These are phyloP conservation scores for Phytopythium kandeliae DNA, from an alignment of 352 stramenopile genomes.

Conservation along the genomic window DNA sequence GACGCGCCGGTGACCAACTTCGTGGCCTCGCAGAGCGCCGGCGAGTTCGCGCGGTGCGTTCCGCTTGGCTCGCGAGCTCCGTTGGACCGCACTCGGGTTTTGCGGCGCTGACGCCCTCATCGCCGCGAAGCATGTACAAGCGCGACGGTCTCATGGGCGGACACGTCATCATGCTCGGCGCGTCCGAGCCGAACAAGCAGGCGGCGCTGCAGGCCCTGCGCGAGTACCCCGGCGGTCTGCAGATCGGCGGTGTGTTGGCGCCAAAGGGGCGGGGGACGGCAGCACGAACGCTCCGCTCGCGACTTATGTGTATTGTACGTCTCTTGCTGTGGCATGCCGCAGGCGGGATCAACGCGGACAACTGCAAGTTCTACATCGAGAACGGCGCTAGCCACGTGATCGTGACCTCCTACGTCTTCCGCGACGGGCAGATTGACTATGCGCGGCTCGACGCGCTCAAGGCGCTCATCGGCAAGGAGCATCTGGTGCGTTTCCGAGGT, in stretches of 20 bases:
- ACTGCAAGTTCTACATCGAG: constrained; percentile 92
- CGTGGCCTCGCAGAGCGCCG: constrained; percentile 63
- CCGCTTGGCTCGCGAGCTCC: no score
- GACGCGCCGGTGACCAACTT: constrained; percentile 90
- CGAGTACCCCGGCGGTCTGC: constrained; percentile 90
- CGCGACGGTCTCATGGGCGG: constrained; percentile 87
- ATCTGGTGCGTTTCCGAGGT: constrained; percentile 27
- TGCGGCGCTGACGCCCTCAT: neutral
- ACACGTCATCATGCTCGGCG: constrained; percentile 98
- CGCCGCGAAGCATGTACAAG: constrained; percentile 93
- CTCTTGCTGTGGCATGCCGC: neutral
- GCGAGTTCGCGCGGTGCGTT: constrained; percentile 66
- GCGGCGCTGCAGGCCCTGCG: constrained; percentile 82
- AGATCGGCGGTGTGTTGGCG: constrained; percentile 86
- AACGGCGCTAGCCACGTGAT: constrained; percentile 97
- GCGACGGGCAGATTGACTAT: constrained; percentile 89
- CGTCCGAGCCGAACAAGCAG: constrained; percentile 86
- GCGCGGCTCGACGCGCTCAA: constrained; percentile 62
- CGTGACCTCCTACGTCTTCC: constrained; percentile 97
- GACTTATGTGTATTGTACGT: no score
- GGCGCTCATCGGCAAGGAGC: constrained; percentile 69
- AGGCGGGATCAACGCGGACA: constrained; percentile 90
- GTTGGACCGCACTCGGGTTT: no score
- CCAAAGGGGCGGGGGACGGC: no score
- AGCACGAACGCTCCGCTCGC: no score